These are phyloP conservation scores for Pyronema omphalodes DNA, from an alignment of 495 filamentous ascomycete species.

Conservation along the genomic window DNA sequence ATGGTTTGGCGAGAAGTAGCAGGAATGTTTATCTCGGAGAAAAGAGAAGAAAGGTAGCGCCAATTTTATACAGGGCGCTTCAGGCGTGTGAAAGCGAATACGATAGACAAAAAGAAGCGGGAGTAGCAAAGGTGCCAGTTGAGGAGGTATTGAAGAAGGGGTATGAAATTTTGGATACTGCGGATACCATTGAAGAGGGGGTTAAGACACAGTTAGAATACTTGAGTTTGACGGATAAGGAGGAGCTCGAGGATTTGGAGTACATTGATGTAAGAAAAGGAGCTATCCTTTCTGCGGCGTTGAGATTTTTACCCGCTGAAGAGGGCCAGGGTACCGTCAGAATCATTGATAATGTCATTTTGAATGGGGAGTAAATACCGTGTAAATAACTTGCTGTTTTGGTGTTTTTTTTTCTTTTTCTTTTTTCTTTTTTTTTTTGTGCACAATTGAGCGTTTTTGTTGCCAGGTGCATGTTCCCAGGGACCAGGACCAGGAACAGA, in stretches of 20 bases:
- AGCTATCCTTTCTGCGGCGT: slow-evolving; percentile 68
- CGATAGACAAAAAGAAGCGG: background rate
- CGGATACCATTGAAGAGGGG: slow-evolving; percentile 30
- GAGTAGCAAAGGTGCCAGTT: slow-evolving; percentile 30
- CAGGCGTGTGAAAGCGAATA: slow-evolving; percentile 52
- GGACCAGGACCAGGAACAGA: no score
- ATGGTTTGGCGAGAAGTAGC: slow-evolving; percentile 85
- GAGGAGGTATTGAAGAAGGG: slow-evolving; percentile 14
- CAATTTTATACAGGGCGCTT: slow-evolving; percentile 49
- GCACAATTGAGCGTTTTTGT: no score
- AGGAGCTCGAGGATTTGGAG: slow-evolving; percentile 52
- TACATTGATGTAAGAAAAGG: slow-evolving; percentile 32
- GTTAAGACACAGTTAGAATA: slow-evolving; percentile 72
- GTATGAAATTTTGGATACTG: slow-evolving; percentile 7
- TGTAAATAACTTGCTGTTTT: no score
- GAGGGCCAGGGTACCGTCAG: slow-evolving; percentile 61
- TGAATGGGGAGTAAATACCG: slow-evolving; percentile 27
- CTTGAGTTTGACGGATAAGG: slow-evolving; percentile 66
- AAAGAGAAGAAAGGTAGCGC: slow-evolving; percentile 50
- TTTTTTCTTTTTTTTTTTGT: no score
- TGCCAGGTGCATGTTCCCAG: no score
- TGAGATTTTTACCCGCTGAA: slow-evolving; percentile 76
- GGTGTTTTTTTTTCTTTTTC: no score
- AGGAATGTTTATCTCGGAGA: slow-evolving; percentile 82
- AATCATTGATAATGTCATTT: slow-evolving; percentile 84